Percentiles rank a stretch among this genome's conserved stretches.
These are phyloP conservation scores for Saitoella complicata DNA, from an alignment of 805 yeast genomes.

Conservation along the genomic window DNA sequence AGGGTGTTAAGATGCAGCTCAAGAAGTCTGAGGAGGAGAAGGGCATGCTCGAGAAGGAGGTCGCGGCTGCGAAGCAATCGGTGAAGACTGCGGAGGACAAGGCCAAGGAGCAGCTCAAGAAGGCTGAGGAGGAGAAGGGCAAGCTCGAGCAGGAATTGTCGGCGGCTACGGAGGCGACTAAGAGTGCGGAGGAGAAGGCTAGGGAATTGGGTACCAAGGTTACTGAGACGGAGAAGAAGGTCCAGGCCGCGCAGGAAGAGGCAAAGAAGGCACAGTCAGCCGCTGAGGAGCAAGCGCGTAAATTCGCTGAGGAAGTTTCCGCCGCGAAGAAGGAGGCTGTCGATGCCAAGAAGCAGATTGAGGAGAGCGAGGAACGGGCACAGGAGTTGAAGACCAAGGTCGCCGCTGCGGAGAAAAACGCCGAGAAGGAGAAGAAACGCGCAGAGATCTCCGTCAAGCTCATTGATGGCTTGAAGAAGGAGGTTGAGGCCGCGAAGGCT, in stretches of 20 bases:
- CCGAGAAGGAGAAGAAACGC: too few relatives aligned
- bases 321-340: too few relatives aligned
- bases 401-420: too few relatives aligned
- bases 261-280: background rate
- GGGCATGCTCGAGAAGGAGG: background rate
- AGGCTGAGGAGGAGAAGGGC: constrained; percentile 3
- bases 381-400: too few relatives aligned
- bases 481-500: too few relatives aligned
- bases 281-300: constrained; percentile 1
- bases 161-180: constrained; percentile 2
- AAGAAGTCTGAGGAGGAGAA: constrained; percentile 5
- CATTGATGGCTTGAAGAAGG: too few relatives aligned
- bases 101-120: constrained; percentile 9
- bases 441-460: too few relatives aligned
- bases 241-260: constrained; percentile 2
- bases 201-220: background rate
- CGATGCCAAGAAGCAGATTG: too few relatives aligned
- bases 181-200: constrained; percentile 1
- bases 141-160: background rate
- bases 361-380: too few relatives aligned
- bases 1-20: constrained; percentile 9
- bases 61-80: constrained; percentile 2
- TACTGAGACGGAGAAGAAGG: background rate
- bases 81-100: constrained; percentile 6
- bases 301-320: too few relatives aligned